A percentile compares a stretch with the other conserved stretches of the same genome.
These are phyloP conservation scores for Cryptosporidium sp. DNA, from an alignment of 169 alveolate species.

Conservation along the genomic window DNA sequence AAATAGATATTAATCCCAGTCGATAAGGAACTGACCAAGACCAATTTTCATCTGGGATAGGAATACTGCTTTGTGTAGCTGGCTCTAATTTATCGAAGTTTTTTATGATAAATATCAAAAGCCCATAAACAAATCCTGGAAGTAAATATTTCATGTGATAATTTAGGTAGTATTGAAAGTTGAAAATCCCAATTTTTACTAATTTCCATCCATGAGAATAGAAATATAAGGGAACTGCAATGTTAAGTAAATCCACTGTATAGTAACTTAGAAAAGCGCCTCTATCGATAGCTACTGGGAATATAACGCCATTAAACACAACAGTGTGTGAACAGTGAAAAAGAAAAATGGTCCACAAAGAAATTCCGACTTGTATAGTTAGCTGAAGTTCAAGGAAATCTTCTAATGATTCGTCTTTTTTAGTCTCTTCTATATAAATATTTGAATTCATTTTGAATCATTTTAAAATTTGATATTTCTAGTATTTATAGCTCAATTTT, in stretches of 20 bases:
- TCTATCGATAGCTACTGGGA: constrained; percentile 11
- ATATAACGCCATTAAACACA: constrained; percentile 1
- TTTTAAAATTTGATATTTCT: background rate
- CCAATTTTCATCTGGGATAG: background rate
- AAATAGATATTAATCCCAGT: constrained; percentile 4
- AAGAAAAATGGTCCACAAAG: constrained; percentile 14
- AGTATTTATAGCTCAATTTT: background rate
- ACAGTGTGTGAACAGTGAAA: constrained; percentile 15
- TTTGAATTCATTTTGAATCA: background rate
- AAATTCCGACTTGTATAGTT: constrained; percentile 19
- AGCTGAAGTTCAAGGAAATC: background rate
- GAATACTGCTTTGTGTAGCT: background rate
- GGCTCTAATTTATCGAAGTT: constrained; percentile 7
- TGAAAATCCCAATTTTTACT: background rate
- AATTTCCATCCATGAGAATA: constrained; percentile 26
- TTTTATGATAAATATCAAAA: constrained; percentile 6
- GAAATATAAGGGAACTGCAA: constrained; percentile 30
- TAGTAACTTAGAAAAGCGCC: background rate
- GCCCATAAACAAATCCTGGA: constrained; percentile 25
- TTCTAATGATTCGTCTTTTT: constrained; percentile 1
- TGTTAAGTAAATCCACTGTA: constrained; percentile 13
- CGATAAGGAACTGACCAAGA: constrained; percentile 26
- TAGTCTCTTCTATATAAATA: background rate
- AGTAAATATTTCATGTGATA: constrained; percentile 9
- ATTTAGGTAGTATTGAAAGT: constrained; percentile 17